Base-by-base conservation (phyloP, 257 asterid species). In the Fraxinus anomala region DNA sequence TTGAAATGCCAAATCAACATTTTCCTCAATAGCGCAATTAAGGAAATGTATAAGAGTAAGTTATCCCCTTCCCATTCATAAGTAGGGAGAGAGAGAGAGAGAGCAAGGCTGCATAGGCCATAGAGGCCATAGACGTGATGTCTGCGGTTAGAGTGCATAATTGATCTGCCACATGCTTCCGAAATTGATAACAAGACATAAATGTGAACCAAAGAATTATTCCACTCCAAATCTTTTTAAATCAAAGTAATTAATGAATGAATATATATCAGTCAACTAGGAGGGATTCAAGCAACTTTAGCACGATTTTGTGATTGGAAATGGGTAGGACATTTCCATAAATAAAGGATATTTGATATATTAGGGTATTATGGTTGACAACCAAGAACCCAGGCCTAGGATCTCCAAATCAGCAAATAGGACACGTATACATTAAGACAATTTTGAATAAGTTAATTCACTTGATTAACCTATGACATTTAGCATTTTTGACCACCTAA, bases 331-430 rank as follows among this genome's bases (percentile, higher is more conserved):
- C 61, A 51, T 51, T 51, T 51, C 61, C 61, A 51, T 51, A 5
- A 19, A 51, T 17, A 51, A 6, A 51, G 7, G n/a, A 42, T 42
- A 42, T 42, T 42, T 13, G 17, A 42, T 13, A 42, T 13, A 42
- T 42, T 42, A 42, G 12, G 5, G 51, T 42, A 42, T 42, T 13
- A 11, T 3, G 49, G 49, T 42, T 42, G 49, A 42, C 42, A 42
- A 4, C 19, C 21, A 49, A 49, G 61, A 49, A 49, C n/a, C 44
- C 19, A 4, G 1, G 39, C 66, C 26, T 14, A 26, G 26, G 42
- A 59, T 44, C 24, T 44, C 61, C 75, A n/a, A 77, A 77, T 12
- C 42, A 77, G 70, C 39, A 34, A 44, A 34, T 17, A 19, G 24
- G 5, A 6, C 51, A 49, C 56, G 4, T 47, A 51, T 33, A n/a